Conservation (phyloP, 1,284 basidiomycete genomes). For the Sanguinoderma infundibulare region DNA sequence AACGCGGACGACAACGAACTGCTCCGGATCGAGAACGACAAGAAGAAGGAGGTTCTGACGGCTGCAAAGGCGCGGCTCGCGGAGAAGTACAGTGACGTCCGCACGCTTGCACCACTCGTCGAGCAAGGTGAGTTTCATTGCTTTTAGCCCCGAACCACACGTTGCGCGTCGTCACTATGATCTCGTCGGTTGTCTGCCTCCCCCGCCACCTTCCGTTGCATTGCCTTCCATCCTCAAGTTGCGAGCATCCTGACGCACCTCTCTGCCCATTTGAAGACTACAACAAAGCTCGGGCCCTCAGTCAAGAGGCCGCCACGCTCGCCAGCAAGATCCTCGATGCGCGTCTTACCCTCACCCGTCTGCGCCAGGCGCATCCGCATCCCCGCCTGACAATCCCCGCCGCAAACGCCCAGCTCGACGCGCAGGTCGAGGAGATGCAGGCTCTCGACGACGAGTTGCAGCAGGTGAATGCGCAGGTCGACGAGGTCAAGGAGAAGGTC, state of each 20-base stretch:
- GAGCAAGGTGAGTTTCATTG: constrained; percentile 55
- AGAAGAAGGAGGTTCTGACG: constrained; percentile 73
- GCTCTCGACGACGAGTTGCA: constrained; percentile 63
- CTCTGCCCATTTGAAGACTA: constrained; percentile 50
- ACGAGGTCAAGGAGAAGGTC: constrained; percentile 58
- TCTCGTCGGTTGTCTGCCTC: background rate
- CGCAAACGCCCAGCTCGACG: constrained; percentile 72
- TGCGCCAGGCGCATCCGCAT: constrained; percentile 78
- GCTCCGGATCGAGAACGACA: constrained; percentile 61
- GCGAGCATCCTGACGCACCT: background rate
- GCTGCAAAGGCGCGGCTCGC: constrained; percentile 63
- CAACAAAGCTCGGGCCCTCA: constrained; percentile 52
- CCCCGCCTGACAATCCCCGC: constrained; percentile 75
- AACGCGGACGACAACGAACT: constrained; percentile 76
- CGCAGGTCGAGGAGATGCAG: constrained; percentile 77
- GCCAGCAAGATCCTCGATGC: constrained; percentile 81
- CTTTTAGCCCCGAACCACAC: background rate
- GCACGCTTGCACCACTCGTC: constrained; percentile 64
- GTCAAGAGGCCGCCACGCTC: constrained; percentile 59
- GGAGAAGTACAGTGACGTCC: constrained; percentile 64
- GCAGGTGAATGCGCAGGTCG: constrained; percentile 47
- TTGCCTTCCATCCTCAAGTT: background rate
- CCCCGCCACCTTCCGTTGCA: background rate
- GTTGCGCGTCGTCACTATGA: background rate
- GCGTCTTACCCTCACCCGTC: constrained; percentile 74